Conservation (phyloP, 768 basidiomycete species). For the Kwoniella mangroviensis region DNA sequence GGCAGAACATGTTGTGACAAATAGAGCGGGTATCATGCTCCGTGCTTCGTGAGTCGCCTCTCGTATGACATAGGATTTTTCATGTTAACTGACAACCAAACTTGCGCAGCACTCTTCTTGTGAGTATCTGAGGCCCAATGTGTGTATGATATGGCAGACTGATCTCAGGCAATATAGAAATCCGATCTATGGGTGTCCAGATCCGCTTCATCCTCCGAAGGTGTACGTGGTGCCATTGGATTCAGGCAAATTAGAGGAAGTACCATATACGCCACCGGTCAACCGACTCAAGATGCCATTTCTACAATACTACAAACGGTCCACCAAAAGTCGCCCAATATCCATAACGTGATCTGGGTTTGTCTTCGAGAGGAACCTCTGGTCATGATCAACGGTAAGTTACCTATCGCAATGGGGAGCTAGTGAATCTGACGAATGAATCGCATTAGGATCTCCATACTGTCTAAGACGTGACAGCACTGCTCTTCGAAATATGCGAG, state of each 20-base stretch:
- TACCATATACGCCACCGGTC: slow-evolving; percentile 88
- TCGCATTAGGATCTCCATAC: slow-evolving; percentile 61
- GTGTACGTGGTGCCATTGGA: slow-evolving; percentile 90
- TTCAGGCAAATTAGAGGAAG: slow-evolving; percentile 82
- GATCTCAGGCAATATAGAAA: slow-evolving; percentile 62
- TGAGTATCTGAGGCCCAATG: slow-evolving; percentile 11
- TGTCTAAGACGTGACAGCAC: slow-evolving; percentile 81
- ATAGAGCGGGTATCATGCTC: slow-evolving; percentile 90
- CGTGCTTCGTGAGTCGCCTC: slow-evolving; percentile 71
- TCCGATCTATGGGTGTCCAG: slow-evolving; percentile 82
- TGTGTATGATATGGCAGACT: not conserved
- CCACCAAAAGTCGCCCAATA: slow-evolving; percentile 66
- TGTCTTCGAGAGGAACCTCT: slow-evolving; percentile 74
- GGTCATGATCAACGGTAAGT: slow-evolving; percentile 76
- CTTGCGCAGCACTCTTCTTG: slow-evolving; percentile 12
- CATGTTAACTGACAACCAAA: not conserved
- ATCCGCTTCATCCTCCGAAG: slow-evolving; percentile 56
- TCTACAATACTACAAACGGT: slow-evolving; percentile 73
- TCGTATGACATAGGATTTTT: no score
- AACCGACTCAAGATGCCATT: slow-evolving; percentile 87
- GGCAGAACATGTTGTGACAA: slow-evolving; percentile 90
- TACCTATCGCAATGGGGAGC: slow-evolving; percentile 46
- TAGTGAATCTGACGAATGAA: not conserved
- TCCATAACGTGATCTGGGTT: slow-evolving; percentile 79
- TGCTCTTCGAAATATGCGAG: slow-evolving; percentile 82